phyloP scores from a whole-genome alignment of 257 asterid genomes.

The Parsonsia alboflavescens region DNA sequence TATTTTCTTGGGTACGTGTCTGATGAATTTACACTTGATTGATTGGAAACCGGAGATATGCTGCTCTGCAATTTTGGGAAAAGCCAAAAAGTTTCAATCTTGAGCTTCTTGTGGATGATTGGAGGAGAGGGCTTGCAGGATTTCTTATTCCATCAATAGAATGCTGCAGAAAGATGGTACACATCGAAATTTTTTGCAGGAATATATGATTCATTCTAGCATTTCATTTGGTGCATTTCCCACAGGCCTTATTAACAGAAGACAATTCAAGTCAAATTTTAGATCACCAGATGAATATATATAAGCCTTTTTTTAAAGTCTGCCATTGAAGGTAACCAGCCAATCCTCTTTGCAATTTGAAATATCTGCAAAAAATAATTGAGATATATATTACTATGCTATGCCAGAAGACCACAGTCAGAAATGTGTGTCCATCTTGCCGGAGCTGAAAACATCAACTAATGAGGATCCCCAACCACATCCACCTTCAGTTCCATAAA shows the following conservation, averaged over 20 bases:
- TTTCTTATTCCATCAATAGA: neutral
- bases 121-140: neutral
- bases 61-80: slow-evolving; percentile 4
- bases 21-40: neutral
- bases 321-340: no score
- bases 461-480: no score
- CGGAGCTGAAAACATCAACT: slow-evolving; percentile 46
- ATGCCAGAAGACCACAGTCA: no score
- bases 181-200: neutral
- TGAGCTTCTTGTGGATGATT: slow-evolving; percentile 8
- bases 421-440: slow-evolving; percentile 69
- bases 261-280: slow-evolving; percentile 84
- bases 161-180: neutral
- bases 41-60: neutral
- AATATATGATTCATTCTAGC: neutral
- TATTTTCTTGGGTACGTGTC: neutral
- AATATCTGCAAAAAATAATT: no score
- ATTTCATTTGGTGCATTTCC: slow-evolving; percentile 43
- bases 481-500: no score
- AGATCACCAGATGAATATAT: no score
- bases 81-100: slow-evolving; percentile 21
- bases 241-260: slow-evolving; percentile 67
- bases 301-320: no score
- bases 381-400: no score
- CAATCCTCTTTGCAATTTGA: no score